Base-by-base conservation (phyloP, 2,329 filamentous ascomycete species). In the Xylaria arbuscula region DNA sequence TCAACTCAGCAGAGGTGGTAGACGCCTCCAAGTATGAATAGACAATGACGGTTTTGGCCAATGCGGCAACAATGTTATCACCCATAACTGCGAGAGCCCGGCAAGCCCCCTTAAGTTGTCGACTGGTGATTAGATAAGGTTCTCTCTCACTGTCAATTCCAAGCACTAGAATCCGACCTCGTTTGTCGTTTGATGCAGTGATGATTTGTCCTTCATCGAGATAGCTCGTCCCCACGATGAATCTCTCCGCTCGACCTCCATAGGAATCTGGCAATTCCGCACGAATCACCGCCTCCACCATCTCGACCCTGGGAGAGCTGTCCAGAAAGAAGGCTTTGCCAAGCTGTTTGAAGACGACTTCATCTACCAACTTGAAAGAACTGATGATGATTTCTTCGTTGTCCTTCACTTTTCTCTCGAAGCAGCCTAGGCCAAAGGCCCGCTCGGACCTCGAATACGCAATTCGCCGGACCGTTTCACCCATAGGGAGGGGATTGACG, bases 181-280 rank as follows among this genome's bases (percentile, higher is more conserved):
- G 85, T n/a, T 85, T 84, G 15, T 85, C 82, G 11, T 86, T 22
- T 80, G 82, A 19, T 84, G 67, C 57, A n/a, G 64, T 68, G 40
- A 71, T 67, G 3, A 59, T 81, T 10, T 87, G 83, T 9, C 89
- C 88, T 54, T 93, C 89, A 8, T 85, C 84, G 51, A 95, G 78
- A 74, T 92, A 94, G 64, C 92, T 92, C 0, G 96, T 98, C 7
- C 96, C 96, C 7, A 98, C 88, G n/a, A 98, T 83, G 76, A 98
- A 98, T 50, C 94, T 86, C 78, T 98, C 94, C 0, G 86, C 87
- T 5, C 80, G 77, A 34, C 85, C 82, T 10, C 89, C 89, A 50
- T 82, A 83, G 3, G 81, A 81, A 73, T 83, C 90, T 2, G 87
- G 84, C 13, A 98, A 84, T 72, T 93, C 88, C 6, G 93, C 90